phyloP scores from a whole-genome alignment of 1,284 basidiomycete species.

The Cryptococcus sp. region DNA sequence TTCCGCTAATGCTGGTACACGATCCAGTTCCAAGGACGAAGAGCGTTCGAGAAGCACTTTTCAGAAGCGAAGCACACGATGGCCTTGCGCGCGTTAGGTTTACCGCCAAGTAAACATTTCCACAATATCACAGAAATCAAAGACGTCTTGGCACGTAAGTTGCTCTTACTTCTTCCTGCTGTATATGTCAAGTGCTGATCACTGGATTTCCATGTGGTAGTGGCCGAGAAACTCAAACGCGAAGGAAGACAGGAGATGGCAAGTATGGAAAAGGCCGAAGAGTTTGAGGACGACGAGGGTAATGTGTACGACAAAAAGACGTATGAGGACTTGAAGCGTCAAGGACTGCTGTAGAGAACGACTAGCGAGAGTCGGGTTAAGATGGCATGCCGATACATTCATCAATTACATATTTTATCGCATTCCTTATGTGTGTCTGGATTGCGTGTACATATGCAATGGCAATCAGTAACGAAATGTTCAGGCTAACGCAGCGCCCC shows the following conservation, averaged over 20 bases:
- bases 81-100: conserved; percentile 94
- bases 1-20: neutral
- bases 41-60: conserved; percentile 51
- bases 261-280: conserved; percentile 90
- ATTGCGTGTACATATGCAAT: no score
- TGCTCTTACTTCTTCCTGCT: neutral
- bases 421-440: no score
- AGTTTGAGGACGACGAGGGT: conserved; percentile 93
- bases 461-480: no score
- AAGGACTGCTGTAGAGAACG: conserved; percentile 48
- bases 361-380: no score
- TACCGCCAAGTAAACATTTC: conserved; percentile 93
- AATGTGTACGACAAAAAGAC: conserved; percentile 71
- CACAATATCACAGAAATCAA: conserved; percentile 97
- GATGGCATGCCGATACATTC: no score
- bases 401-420: no score
- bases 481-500: no score
- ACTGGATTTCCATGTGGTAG: conserved; percentile 55
- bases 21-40: conserved; percentile 17
- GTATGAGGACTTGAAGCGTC: conserved; percentile 52
- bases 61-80: conserved; percentile 95
- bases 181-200: neutral
- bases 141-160: conserved; percentile 87
- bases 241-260: conserved; percentile 90
- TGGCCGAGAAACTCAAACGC: conserved; percentile 92